These are phyloP conservation scores for Arctium lappa DNA, from an alignment of 129 eudicot species.

Conservation along the genomic window DNA sequence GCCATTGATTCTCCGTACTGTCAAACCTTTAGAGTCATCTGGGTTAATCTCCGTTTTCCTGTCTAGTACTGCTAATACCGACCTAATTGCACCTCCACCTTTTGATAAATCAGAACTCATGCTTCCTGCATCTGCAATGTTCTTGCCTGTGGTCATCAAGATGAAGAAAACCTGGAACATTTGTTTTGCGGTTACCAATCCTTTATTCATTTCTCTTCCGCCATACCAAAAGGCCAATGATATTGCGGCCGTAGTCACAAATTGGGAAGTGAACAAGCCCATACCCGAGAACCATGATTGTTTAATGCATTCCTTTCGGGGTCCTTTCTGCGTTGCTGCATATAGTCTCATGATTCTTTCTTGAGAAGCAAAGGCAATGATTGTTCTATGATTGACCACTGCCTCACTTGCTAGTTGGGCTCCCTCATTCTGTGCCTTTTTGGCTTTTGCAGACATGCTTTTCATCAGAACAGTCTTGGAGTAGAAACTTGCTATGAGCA, in stretches of 20 bases:
- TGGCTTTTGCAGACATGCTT: slow-evolving; percentile 52
- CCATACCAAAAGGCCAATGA: slow-evolving; percentile 77
- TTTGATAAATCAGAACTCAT: slow-evolving; percentile 70
- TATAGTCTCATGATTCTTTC: slow-evolving; percentile 51
- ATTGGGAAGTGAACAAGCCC: slow-evolving; percentile 61
- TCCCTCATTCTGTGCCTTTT: slow-evolving; percentile 70
- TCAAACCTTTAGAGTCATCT: slow-evolving; percentile 37
- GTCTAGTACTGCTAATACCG: slow-evolving; percentile 60
- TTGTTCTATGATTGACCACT: slow-evolving; percentile 72
- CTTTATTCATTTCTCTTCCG: slow-evolving; percentile 66
- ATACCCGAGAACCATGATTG: slow-evolving; percentile 72
- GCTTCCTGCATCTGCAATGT: slow-evolving; percentile 88
- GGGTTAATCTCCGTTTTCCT: slow-evolving; percentile 62
- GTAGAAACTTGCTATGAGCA: slow-evolving; percentile 58
- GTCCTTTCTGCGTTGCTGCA: slow-evolving; percentile 45
- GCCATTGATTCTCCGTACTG: slow-evolving; percentile 36
- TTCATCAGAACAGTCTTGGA: slow-evolving; percentile 57
- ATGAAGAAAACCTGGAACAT: slow-evolving; percentile 77
- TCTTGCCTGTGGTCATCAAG: slow-evolving; percentile 79
- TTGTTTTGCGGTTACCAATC: slow-evolving; percentile 43
- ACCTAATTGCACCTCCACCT: slow-evolving; percentile 61
- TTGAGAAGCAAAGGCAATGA: slow-evolving; percentile 78
- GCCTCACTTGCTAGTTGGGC: slow-evolving; percentile 82
- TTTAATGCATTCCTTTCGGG: slow-evolving; percentile 47
- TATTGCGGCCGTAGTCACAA: slow-evolving; percentile 58